Evolutionary conservation across 371 early-diverging fungal species (phyloP).

Genomic region (Nematocida ironsii): DNA sequence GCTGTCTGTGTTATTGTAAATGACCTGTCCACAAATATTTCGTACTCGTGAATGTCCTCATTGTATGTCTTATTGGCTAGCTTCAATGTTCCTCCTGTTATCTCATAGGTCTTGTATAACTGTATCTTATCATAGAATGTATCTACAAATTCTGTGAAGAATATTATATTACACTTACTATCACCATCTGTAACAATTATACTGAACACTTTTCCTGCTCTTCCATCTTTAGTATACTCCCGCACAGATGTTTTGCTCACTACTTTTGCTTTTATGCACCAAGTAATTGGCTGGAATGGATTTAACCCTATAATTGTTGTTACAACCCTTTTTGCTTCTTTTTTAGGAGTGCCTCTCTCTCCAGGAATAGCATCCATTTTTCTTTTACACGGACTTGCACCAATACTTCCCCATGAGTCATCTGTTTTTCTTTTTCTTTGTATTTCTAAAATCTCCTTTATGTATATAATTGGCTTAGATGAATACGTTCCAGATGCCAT

Average conservation of each 20-base stretch:
- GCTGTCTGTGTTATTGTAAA: slow-evolving; percentile 71
- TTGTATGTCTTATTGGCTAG: slow-evolving; percentile 80
- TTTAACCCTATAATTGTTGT: slow-evolving; percentile 60
- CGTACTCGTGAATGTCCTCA: slow-evolving; percentile 74
- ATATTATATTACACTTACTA: slow-evolving; percentile 84
- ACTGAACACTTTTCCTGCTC: slow-evolving; percentile 81
- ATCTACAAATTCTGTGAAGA: slow-evolving; percentile 78
- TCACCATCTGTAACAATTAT: slow-evolving; percentile 79
- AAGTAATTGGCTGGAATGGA: slow-evolving; percentile 61
- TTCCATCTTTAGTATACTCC: slow-evolving; percentile 55
- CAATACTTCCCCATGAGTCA: background rate
- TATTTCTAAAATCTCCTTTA: slow-evolving; percentile 19
- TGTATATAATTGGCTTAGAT: slow-evolving; percentile 15
- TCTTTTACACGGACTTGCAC: slow-evolving; percentile 31
- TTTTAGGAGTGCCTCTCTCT: background rate
- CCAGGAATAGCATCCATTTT: background rate
- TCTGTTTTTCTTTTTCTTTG: background rate
- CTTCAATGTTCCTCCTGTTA: slow-evolving; percentile 78
- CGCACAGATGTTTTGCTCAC: slow-evolving; percentile 63
- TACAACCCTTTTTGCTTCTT: slow-evolving; percentile 35
- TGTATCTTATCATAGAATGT: slow-evolving; percentile 75
- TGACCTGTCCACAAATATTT: slow-evolving; percentile 76
- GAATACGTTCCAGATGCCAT: background rate
- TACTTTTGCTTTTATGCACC: slow-evolving; percentile 65
- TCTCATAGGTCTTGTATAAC: slow-evolving; percentile 78